Conservation (phyloP, 495 filamentous ascomycete genomes). For the Podospora pseudocomata region DNA sequence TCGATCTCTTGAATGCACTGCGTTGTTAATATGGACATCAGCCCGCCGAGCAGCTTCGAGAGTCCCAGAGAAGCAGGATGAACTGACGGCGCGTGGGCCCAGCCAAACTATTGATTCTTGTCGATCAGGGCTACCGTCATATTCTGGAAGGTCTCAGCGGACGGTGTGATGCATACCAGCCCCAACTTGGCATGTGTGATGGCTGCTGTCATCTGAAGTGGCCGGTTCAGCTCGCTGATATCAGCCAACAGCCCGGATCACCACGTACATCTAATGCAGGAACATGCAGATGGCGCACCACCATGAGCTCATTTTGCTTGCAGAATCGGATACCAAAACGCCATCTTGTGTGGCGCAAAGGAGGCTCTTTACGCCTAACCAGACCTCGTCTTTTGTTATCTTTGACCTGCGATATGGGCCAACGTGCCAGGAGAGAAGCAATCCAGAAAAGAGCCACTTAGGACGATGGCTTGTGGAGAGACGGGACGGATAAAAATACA, state of each 20-base stretch:
- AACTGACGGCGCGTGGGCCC: too few relatives aligned
- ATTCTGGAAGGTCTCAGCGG: background rate
- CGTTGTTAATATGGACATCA: background rate
- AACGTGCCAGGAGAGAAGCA: background rate
- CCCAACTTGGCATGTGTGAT: background rate
- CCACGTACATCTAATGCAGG: background rate
- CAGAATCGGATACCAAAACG: background rate
- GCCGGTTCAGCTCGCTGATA: background rate
- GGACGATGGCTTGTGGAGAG: background rate
- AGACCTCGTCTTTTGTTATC: background rate
- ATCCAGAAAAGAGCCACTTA: background rate
- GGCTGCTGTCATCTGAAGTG: background rate
- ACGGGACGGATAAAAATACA: background rate
- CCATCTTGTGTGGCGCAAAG: background rate
- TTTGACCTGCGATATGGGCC: background rate
- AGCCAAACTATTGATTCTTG: background rate
- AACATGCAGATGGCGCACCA: background rate
- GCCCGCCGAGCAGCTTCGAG: background rate
- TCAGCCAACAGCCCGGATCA: background rate
- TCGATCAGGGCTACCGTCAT: background rate
- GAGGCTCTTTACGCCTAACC: background rate
- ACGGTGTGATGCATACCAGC: background rate
- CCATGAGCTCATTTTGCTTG: background rate
- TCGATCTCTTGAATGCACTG: background rate
- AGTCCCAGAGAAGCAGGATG: background rate